These are phyloP conservation scores for Pseudonectria foliicola DNA, from an alignment of 2,329 filamentous ascomycete species.

Conservation along the genomic window DNA sequence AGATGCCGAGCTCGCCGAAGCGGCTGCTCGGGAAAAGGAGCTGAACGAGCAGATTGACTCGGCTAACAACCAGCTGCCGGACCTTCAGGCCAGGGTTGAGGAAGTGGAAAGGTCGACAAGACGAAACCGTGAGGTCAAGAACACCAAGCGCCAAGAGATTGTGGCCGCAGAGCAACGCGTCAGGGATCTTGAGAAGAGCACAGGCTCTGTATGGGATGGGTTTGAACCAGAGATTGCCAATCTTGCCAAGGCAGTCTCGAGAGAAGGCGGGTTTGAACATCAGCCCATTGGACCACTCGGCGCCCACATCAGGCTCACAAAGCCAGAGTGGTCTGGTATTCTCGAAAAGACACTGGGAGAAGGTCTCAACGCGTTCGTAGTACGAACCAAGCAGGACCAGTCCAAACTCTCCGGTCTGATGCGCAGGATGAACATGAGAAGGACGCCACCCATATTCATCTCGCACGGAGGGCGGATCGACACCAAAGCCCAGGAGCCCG, in stretches of 20 bases:
- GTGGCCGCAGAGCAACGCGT: conserved; percentile 37
- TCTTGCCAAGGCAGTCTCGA: conserved; percentile 61
- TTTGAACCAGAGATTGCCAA: conserved; percentile 57
- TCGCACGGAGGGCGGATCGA: conserved; percentile 30
- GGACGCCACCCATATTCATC: conserved; percentile 31
- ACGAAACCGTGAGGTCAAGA: conserved; percentile 26
- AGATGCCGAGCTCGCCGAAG: conserved; percentile 42
- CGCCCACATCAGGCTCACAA: conserved; percentile 64
- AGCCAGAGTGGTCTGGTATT: conserved; percentile 76
- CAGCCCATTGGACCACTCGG: conserved; percentile 82
- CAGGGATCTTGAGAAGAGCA: conserved; percentile 46
- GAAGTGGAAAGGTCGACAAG: conserved; percentile 25
- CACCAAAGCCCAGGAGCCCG: conserved; percentile 57
- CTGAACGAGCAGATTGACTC: conserved; percentile 22
- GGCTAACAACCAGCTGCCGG: conserved; percentile 23
- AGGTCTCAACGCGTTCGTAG: conserved; percentile 69
- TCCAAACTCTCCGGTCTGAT: conserved; percentile 61
- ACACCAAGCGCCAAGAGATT: conserved; percentile 48
- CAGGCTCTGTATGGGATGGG: conserved; percentile 53
- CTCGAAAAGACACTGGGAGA: conserved; percentile 71
- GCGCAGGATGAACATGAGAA: conserved; percentile 49
- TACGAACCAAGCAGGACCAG: conserved; percentile 70
- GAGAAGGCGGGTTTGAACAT: conserved; percentile 60
- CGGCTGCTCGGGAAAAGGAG: conserved; percentile 19
- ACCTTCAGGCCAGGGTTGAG: conserved; percentile 26